Conservation (phyloP, 164 flowering plant species). For the Aristolochia contorta region DNA sequence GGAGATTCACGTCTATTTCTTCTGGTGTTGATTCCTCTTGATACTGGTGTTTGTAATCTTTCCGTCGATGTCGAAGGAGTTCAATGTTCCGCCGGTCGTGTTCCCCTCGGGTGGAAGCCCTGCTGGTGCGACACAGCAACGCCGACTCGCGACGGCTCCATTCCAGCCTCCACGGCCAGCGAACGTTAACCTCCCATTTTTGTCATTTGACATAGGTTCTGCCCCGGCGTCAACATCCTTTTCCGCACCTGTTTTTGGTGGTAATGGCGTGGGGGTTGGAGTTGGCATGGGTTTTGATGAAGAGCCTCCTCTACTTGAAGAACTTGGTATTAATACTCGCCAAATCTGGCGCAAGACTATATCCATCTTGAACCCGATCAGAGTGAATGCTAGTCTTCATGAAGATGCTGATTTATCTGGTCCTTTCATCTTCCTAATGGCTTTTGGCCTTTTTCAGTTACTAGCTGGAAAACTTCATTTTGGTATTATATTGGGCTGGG, state of each 20-base stretch:
- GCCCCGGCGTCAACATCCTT: slow-evolving; percentile 25
- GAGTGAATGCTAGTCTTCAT: slow-evolving; percentile 46
- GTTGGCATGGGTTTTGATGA: slow-evolving; percentile 42
- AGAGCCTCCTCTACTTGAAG: slow-evolving; percentile 84
- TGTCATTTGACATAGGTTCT: slow-evolving; percentile 62
- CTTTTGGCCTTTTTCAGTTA: slow-evolving; percentile 71
- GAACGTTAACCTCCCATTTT: slow-evolving; percentile 39
- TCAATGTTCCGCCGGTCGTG: slow-evolving; percentile 65
- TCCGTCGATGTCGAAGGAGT: slow-evolving; percentile 28
- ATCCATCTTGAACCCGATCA: slow-evolving; percentile 61
- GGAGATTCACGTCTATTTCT: too few relatives aligned
- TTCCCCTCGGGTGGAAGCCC: slow-evolving; percentile 63
- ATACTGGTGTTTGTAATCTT: not conserved
- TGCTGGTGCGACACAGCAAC: slow-evolving; percentile 27
- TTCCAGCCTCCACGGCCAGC: slow-evolving; percentile 49
- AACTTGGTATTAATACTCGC: slow-evolving; percentile 77
- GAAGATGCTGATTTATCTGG: slow-evolving; percentile 81
- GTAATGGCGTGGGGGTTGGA: slow-evolving; percentile 8
- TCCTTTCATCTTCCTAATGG: slow-evolving; percentile 58
- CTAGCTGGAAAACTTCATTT: slow-evolving; percentile 89
- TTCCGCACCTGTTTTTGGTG: slow-evolving; percentile 27
- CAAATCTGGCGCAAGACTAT: slow-evolving; percentile 77
- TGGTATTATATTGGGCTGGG: slow-evolving; percentile 86
- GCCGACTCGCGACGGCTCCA: slow-evolving; percentile 56
- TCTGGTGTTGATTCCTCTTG: too few relatives aligned